These are phyloP conservation scores for Sextonia rubra DNA, from an alignment of 164 flowering plant species.

Conservation along the genomic window DNA sequence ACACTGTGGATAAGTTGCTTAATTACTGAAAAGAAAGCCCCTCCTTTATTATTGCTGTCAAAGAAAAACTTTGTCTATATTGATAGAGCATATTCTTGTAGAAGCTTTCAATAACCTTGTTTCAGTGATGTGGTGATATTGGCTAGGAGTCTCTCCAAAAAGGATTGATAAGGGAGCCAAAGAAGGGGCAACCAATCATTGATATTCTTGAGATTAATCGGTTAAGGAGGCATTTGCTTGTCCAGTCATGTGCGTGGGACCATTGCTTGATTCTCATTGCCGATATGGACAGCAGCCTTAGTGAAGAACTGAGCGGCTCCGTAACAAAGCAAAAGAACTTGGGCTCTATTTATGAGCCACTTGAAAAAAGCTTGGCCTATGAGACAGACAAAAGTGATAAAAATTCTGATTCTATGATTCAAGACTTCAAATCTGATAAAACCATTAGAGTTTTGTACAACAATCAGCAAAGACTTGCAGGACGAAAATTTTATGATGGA, in stretches of 20 bases:
- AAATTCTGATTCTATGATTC: conserved; percentile 33
- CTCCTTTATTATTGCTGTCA: too few species aligned
- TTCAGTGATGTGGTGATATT: background rate
- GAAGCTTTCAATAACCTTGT: too few species aligned
- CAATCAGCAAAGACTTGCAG: conserved; percentile 12
- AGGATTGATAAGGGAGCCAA: conserved; percentile 40
- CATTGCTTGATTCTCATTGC: conserved; percentile 62
- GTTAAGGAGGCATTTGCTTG: conserved; percentile 67
- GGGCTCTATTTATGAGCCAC: conserved; percentile 24
- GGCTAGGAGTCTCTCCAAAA: conserved; percentile 59
- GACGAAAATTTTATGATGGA: background rate
- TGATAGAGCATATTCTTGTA: too few species aligned
- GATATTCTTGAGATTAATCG: conserved; percentile 89
- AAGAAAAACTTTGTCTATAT: too few species aligned
- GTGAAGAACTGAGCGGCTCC: conserved; percentile 18
- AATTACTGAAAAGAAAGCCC: too few species aligned
- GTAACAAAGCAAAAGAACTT: conserved; percentile 33
- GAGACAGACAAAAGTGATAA: conserved; percentile 18
- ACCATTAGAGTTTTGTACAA: background rate
- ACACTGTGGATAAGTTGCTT: too few species aligned
- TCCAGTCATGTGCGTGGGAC: conserved; percentile 87
- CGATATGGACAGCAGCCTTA: conserved; percentile 24
- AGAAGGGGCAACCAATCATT: conserved; percentile 52
- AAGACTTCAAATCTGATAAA: conserved; percentile 26
- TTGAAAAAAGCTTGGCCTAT: conserved; percentile 19